phyloP scores from a whole-genome alignment of 805 yeast species.

The Pichia cephalocereana region DNA sequence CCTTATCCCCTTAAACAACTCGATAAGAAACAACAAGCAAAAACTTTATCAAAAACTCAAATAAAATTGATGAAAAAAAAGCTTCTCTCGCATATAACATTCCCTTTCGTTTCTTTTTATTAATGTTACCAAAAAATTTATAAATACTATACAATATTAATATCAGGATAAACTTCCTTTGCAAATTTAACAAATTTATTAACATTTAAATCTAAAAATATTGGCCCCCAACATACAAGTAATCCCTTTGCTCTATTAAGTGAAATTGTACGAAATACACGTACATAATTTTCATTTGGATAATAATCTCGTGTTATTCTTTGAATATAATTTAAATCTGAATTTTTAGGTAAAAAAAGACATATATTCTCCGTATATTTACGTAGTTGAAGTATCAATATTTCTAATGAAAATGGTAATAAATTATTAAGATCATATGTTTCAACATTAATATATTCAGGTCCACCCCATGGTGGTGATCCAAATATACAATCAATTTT shows the following conservation, averaged over 20 bases:
- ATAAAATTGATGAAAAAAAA: no score
- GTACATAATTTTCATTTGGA: slow-evolving; percentile 25
- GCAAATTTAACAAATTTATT: not conserved
- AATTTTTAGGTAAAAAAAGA: slow-evolving; percentile 53
- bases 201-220: slow-evolving; percentile 21
- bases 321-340: slow-evolving; percentile 42
- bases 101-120: no score
- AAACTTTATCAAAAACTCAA: no score
- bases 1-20: no score
- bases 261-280: slow-evolving; percentile 5
- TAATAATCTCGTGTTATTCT: slow-evolving; percentile 35
- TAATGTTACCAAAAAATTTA: no score
- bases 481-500: slow-evolving; percentile 50
- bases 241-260: slow-evolving; percentile 44
- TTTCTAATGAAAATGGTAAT: slow-evolving; percentile 38
- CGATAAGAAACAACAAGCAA: no score
- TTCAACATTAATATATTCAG: slow-evolving; percentile 36
- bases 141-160: no score
- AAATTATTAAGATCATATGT: slow-evolving; percentile 36
- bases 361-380: slow-evolving; percentile 39
- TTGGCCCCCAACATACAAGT: slow-evolving; percentile 51
- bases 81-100: no score
- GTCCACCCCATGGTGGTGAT: slow-evolving; percentile 88
- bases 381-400: slow-evolving; percentile 32
- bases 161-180: no score